These are phyloP conservation scores for Physcomitrellopsis africana DNA, from an alignment of 225 moss, liverwort and hornwort genomes.

Conservation along the genomic window DNA sequence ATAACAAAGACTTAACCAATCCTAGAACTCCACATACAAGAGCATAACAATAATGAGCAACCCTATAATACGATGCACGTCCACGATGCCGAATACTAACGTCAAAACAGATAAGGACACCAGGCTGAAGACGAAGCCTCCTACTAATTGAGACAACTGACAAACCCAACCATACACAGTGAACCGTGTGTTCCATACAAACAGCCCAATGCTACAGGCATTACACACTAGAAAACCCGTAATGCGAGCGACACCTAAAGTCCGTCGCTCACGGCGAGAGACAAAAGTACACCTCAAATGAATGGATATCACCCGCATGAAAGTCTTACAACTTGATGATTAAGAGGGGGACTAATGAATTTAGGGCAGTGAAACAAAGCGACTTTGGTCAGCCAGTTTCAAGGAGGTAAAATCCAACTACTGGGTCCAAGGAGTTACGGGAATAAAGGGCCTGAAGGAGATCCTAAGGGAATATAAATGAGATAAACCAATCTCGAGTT, in stretches of 20 bases:
- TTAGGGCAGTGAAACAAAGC: conserved; percentile 8
- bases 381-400: conserved; percentile 23
- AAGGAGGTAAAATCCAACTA: conserved; percentile 20
- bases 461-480: conserved; percentile 72
- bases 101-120: conserved; percentile 7
- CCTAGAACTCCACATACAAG: background rate
- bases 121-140: background rate
- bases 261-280: background rate
- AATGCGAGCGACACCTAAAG: conserved; percentile 13
- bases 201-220: background rate
- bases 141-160: background rate
- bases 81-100: background rate
- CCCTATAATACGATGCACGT: background rate
- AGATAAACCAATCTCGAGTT: conserved; percentile 96
- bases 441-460: conserved; percentile 50
- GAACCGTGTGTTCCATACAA: background rate
- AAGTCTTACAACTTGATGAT: background rate
- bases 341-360: conserved; percentile 24
- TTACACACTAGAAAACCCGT: background rate
- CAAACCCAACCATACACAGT: background rate
- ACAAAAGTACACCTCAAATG: background rate
- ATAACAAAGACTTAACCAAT: background rate
- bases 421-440: conserved; percentile 42
- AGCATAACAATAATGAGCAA: background rate
- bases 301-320: conserved; percentile 14